phyloP scores from a whole-genome alignment of 129 eudicot species.

The Artemisia tridentata region DNA sequence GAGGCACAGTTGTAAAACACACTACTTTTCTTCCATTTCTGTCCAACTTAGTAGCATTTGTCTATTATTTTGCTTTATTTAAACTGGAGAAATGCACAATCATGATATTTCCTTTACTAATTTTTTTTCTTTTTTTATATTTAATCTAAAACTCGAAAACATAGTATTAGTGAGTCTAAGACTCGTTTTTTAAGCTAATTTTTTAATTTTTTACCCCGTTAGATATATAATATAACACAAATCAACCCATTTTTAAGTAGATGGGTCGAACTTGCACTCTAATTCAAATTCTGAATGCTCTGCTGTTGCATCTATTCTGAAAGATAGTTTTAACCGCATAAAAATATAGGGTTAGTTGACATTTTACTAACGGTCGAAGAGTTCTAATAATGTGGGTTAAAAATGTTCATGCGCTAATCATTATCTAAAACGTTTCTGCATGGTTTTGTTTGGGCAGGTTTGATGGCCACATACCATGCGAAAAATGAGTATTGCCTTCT shows the following conservation, averaged over 20 bases:
- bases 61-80: too few relatives aligned
- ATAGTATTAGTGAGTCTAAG: too few relatives aligned
- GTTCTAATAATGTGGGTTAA: not conserved
- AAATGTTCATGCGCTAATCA: not conserved
- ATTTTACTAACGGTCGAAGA: not conserved
- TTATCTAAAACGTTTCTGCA: not conserved
- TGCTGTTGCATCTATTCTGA: not conserved
- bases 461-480: conserved; percentile 93
- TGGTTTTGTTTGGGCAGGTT: conserved; percentile 43
- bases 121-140: too few relatives aligned
- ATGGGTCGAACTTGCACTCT: not conserved
- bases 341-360: not conserved
- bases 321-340: not conserved
- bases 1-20: too few relatives aligned
- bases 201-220: too few relatives aligned
- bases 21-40: too few relatives aligned
- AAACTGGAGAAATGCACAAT: too few relatives aligned
- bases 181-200: too few relatives aligned
- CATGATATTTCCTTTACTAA: too few relatives aligned
- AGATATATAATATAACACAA: too few relatives aligned
- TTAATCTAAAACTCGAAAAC: too few relatives aligned
- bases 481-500: conserved; percentile 91
- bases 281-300: not conserved
- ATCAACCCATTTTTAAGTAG: not conserved
- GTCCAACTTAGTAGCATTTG: too few relatives aligned